These are phyloP conservation scores for Nitzschia sp. DNA, from an alignment of 108 stramenopile genomes.

Conservation along the genomic window DNA sequence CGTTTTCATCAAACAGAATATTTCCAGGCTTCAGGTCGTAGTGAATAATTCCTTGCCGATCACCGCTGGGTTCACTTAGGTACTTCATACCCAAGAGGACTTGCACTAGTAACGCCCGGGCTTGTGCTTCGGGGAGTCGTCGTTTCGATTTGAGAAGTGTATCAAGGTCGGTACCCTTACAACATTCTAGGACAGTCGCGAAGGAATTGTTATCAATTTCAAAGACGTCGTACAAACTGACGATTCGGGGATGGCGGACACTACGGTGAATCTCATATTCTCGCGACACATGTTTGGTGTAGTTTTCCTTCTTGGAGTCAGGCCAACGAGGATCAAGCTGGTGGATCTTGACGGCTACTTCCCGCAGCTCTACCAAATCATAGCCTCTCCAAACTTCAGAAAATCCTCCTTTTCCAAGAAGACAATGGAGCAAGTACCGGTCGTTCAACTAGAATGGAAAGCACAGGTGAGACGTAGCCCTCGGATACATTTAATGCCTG, in stretches of 20 bases:
- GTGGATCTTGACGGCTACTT: constrained; percentile 98
- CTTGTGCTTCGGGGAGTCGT: constrained; percentile 88
- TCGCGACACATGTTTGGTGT: constrained; percentile 96
- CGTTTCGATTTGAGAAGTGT: constrained; percentile 78
- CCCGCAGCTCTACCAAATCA: constrained; percentile 77
- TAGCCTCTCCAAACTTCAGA: constrained; percentile 97
- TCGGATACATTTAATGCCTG: too few species aligned
- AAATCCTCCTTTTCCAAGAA: constrained; percentile 97
- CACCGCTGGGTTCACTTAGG: constrained; percentile 81
- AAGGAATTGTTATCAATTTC: constrained; percentile 96
- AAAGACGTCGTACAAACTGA: constrained; percentile 95
- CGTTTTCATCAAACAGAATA: constrained; percentile 92
- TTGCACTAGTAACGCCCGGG: constrained; percentile 90
- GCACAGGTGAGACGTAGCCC: not conserved
- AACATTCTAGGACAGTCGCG: constrained; percentile 96
- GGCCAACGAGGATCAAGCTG: constrained; percentile 94
- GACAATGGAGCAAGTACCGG: constrained; percentile 86
- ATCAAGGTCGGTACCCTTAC: constrained; percentile 93
- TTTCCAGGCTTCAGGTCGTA: constrained; percentile 97
- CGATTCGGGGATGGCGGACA: constrained; percentile 96
- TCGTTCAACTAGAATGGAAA: constrained; percentile 60
- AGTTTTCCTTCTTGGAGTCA: constrained; percentile 92
- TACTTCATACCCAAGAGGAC: constrained; percentile 93
- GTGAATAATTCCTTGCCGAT: constrained; percentile 96
- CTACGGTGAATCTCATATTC: constrained; percentile 97